Percentiles rank a stretch among this genome's conserved stretches.
phyloP scores from a whole-genome alignment of 2,329 filamentous ascomycete genomes.

The Penicillium digitatum region DNA sequence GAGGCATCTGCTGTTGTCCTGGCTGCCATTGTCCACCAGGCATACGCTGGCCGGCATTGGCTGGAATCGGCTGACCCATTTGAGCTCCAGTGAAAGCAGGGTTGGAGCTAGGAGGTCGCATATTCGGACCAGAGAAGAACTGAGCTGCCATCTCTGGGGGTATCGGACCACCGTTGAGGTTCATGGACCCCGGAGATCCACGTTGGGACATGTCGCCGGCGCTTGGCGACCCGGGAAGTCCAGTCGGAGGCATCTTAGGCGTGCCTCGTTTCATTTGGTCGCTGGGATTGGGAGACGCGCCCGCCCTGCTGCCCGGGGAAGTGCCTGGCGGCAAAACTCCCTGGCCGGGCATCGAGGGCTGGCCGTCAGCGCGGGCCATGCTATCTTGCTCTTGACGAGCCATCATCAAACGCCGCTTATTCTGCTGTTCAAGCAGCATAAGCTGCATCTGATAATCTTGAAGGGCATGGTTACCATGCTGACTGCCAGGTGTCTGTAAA shows the following conservation, averaged over 20 bases:
- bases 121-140: conserved; percentile 49
- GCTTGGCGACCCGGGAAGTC: conserved; percentile 55
- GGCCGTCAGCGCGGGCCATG: conserved; percentile 51
- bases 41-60: conserved; percentile 38
- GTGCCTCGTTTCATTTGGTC: conserved; percentile 62
- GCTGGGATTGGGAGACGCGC: conserved; percentile 58
- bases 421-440: conserved; percentile 66
- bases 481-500: conserved; percentile 40
- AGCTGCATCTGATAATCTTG: conserved; percentile 69
- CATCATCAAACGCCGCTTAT: conserved; percentile 64
- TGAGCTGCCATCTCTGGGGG: conserved; percentile 44
- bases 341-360: conserved; percentile 45
- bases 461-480: conserved; percentile 57
- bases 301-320: conserved; percentile 55
- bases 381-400: conserved; percentile 64
- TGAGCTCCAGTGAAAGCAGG: conserved; percentile 44
- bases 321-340: conserved; percentile 51
- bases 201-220: conserved; percentile 57
- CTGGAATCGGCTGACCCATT: conserved; percentile 45
- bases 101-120: conserved; percentile 58
- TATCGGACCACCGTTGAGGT: conserved; percentile 51
- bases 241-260: conserved; percentile 56
- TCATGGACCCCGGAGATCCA: conserved; percentile 58
- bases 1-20: conserved; percentile 46
- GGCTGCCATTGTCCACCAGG: conserved; percentile 42